phyloP scores from a whole-genome alignment of 345 rosid species.

The Citrus inodora region DNA sequence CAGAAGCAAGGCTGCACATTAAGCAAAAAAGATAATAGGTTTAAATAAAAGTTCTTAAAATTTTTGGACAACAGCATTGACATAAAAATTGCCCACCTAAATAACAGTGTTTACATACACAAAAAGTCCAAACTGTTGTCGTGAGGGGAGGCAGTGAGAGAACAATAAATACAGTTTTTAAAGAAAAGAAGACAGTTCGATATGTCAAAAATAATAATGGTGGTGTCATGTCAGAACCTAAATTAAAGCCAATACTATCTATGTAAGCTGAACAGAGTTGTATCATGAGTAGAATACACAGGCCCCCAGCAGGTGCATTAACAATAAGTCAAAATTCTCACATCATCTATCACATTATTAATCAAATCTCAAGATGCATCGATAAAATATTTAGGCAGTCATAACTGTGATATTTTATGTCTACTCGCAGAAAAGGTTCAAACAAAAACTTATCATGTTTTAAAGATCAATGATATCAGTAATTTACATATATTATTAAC shows the following conservation, averaged over 20 bases:
- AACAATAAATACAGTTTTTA: not conserved
- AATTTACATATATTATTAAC: not conserved
- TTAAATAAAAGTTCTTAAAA: not conserved
- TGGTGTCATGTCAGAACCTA: not conserved
- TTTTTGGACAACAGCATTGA: not conserved
- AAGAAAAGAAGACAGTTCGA: not conserved
- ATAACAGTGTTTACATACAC: not conserved
- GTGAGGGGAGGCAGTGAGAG: not conserved
- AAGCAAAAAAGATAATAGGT: not conserved
- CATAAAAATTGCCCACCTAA: not conserved
- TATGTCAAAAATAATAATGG: not conserved
- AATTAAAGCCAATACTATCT: not conserved
- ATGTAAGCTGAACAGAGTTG: not conserved
- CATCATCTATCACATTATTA: not conserved
- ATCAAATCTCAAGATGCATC: not conserved
- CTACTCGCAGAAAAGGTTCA: not conserved
- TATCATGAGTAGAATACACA: not conserved
- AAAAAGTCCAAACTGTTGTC: not conserved
- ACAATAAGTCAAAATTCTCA: not conserved
- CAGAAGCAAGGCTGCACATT: constrained; percentile 45
- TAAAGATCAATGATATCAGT: not conserved
- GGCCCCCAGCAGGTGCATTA: not conserved
- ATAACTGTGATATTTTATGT: not conserved
- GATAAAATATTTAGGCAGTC: not conserved
- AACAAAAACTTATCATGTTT: not conserved